Percentiles rank a stretch among this genome's conserved stretches.
Conservation (phyloP, 768 basidiomycete genomes). For the Trametes cingulata region DNA sequence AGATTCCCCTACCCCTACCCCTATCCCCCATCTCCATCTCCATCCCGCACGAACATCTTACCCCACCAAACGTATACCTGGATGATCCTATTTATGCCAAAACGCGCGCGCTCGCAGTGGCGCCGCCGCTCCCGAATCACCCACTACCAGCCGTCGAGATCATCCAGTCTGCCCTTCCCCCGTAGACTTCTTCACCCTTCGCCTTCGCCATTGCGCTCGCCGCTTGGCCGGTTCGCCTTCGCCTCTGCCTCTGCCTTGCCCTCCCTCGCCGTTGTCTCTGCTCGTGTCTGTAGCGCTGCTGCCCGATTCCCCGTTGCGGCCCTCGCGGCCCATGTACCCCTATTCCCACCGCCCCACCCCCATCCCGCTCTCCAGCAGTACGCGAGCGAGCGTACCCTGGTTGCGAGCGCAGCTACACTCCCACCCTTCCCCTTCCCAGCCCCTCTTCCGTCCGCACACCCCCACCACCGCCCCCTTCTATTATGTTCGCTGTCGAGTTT, state of each 20-base stretch:
- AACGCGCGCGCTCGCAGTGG: conserved; percentile 9
- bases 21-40: background rate
- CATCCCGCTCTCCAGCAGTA: too few relatives aligned
- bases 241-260: background rate
- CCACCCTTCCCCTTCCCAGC: background rate
- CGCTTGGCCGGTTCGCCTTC: background rate
- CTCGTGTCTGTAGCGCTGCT: background rate
- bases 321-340: background rate
- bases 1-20: background rate
- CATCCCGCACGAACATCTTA: background rate
- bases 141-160: background rate
- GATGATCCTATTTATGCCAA: conserved; percentile 21
- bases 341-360: too few relatives aligned
- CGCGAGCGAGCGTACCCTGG: too few relatives aligned
- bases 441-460: background rate
- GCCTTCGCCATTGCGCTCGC: background rate
- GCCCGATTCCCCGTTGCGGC: background rate
- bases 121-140: background rate
- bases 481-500: conserved; percentile 9
- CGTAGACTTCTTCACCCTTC: background rate
- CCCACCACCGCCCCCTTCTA: background rate
- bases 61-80: background rate
- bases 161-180: background rate
- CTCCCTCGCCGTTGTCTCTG: background rate
- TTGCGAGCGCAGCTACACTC: background rate